Percentiles rank a stretch among this genome's conserved stretches.
These are phyloP conservation scores for Caloboletus inedulis DNA, from an alignment of 1,284 basidiomycete species.

Conservation along the genomic window DNA sequence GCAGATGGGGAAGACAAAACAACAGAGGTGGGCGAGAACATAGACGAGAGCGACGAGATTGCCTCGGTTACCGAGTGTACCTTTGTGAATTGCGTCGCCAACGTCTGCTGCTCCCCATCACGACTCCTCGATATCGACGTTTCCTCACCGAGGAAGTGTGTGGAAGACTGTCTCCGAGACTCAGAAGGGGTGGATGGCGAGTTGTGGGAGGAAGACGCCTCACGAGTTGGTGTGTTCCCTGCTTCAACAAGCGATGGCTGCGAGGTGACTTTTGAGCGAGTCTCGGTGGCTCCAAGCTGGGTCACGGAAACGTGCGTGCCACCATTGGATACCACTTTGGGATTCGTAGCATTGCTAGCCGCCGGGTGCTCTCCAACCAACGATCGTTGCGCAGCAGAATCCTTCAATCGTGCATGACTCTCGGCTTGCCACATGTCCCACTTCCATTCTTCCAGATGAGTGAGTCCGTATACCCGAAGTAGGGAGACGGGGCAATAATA, in stretches of 20 bases:
- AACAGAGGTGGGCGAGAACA: constrained; percentile 6
- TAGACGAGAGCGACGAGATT: constrained; percentile 22
- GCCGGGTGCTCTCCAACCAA: constrained; percentile 2
- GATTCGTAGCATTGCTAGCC: background rate
- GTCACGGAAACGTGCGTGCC: constrained; percentile 7
- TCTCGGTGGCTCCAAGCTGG: background rate
- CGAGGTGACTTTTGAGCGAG: background rate
- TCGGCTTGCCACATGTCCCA: constrained; percentile 78
- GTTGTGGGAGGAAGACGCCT: background rate
- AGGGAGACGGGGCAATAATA: constrained; percentile 96
- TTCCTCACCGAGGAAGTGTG: background rate
- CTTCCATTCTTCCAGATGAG: constrained; percentile 95
- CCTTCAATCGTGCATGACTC: constrained; percentile 45
- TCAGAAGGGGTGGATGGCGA: background rate
- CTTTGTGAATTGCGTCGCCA: background rate
- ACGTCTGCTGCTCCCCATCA: background rate
- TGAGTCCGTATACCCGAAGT: constrained; percentile 92
- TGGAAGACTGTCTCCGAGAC: background rate
- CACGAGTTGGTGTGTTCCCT: background rate
- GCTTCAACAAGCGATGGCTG: background rate
- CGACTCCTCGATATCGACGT: background rate
- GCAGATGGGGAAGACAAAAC: background rate
- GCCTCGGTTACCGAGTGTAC: constrained; percentile 19
- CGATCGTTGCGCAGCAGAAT: constrained; percentile 6
- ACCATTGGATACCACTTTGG: constrained; percentile 3